Conservation (phyloP, 2,329 filamentous ascomycete genomes). For the Clonostachys byssicola region DNA sequence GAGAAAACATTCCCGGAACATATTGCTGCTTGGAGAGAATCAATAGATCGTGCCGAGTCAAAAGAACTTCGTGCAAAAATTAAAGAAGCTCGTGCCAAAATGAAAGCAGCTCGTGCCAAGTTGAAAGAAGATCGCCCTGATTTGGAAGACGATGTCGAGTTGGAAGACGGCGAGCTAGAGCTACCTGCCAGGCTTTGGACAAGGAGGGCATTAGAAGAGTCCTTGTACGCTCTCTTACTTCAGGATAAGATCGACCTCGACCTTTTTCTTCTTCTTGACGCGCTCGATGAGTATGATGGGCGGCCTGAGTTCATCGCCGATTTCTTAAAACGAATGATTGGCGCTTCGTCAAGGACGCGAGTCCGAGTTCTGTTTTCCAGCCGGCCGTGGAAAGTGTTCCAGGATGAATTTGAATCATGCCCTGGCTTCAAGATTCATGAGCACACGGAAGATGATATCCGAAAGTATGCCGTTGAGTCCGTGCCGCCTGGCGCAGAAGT, state of each 20-base stretch:
- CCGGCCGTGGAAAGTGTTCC: not conserved
- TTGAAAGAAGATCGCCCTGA: too few species aligned
- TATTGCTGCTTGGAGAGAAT: too few species aligned
- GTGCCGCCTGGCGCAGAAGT: not conserved
- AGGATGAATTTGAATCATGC: not conserved
- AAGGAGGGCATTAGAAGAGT: not conserved
- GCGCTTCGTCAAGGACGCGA: too few species aligned
- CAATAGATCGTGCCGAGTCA: too few species aligned
- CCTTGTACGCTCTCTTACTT: too few species aligned
- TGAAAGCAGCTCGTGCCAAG: too few species aligned
- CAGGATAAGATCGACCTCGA: not conserved
- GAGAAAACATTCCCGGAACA: too few species aligned
- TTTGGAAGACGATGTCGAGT: too few species aligned
- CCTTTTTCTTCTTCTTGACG: not conserved
- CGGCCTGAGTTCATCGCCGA: not conserved
- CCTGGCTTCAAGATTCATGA: not conserved
- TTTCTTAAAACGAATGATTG: not conserved
- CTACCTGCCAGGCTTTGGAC: too few species aligned
- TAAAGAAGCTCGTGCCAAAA: too few species aligned
- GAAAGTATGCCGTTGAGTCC: not conserved
- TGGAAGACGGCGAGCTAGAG: too few species aligned
- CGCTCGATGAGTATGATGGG: constrained; percentile 1
- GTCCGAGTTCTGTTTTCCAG: not conserved
- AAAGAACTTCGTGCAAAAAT: too few species aligned
- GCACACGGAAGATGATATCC: not conserved